A percentile compares a stretch with the other conserved stretches of the same genome.
These are phyloP conservation scores for Microsporum canis DNA, from an alignment of 2,329 filamentous ascomycete genomes.

Conservation along the genomic window DNA sequence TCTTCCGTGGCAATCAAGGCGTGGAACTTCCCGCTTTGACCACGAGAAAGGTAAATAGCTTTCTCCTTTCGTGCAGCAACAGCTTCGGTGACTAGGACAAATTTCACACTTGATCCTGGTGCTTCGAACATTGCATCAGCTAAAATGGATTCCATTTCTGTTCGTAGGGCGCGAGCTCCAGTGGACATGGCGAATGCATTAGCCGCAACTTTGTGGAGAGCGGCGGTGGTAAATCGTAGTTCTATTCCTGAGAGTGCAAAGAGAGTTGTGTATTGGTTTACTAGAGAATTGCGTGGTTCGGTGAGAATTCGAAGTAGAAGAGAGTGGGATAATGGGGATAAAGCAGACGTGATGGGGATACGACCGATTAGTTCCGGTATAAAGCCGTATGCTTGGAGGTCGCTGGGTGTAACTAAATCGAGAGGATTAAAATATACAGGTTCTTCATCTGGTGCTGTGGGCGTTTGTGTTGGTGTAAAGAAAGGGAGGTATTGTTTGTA, in stretches of 20 bases:
- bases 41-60: constrained; percentile 41
- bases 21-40: constrained; percentile 42
- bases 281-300: constrained; percentile 77
- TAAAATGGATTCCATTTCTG: constrained; percentile 68
- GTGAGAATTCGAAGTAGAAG: constrained; percentile 77
- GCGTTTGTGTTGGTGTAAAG: constrained; percentile 45
- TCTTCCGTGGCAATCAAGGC: constrained; percentile 42
- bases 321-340: constrained; percentile 59
- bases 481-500: constrained; percentile 50
- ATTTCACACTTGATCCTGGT: constrained; percentile 54
- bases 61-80: constrained; percentile 53
- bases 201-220: constrained; percentile 69
- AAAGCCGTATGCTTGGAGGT: constrained; percentile 76
- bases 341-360: constrained; percentile 76
- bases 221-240: constrained; percentile 69
- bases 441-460: constrained; percentile 23
- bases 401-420: constrained; percentile 61
- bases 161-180: constrained; percentile 66
- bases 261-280: constrained; percentile 78
- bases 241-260: constrained; percentile 70
- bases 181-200: constrained; percentile 59
- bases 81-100: constrained; percentile 60
- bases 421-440: constrained; percentile 47
- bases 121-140: constrained; percentile 74
- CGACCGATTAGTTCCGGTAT: constrained; percentile 95